phyloP scores from a whole-genome alignment of 2,329 filamentous ascomycete species.

The Cladosporium sp. region DNA sequence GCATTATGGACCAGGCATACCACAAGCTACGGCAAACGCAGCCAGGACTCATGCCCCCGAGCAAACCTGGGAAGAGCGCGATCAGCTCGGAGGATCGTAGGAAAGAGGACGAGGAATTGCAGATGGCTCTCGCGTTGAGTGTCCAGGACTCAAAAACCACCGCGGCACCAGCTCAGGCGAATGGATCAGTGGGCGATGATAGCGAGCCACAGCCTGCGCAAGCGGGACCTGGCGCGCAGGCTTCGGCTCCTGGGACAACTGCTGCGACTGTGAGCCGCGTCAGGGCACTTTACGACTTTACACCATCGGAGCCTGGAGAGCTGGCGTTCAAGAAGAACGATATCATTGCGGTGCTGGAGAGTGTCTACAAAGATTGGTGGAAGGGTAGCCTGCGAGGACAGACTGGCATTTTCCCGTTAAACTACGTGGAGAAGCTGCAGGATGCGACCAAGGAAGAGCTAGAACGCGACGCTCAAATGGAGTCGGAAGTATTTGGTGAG shows the following conservation, averaged over 20 bases:
- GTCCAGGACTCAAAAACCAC: conserved; percentile 71
- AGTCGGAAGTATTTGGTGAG: conserved; percentile 72
- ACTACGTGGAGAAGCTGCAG: conserved; percentile 96
- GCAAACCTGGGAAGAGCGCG: conserved; percentile 86
- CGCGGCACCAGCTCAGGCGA: conserved; percentile 33
- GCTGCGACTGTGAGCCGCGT: conserved; percentile 95
- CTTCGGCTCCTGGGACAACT: conserved; percentile 68
- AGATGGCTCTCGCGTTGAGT: conserved; percentile 90
- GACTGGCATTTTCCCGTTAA: conserved; percentile 95
- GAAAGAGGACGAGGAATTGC: conserved; percentile 95
- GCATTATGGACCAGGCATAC: conserved; percentile 96
- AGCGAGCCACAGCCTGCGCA: conserved; percentile 38
- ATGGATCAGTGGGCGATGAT: conserved; percentile 16
- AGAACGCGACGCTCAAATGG: conserved; percentile 94
- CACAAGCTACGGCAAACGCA: conserved; percentile 72
- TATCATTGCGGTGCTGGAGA: conserved; percentile 94
- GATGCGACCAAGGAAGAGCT: conserved; percentile 93
- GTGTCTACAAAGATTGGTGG: conserved; percentile 99
- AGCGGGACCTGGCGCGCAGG: conserved; percentile 38
- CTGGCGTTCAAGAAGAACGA: conserved; percentile 96
- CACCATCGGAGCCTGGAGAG: conserved; percentile 89
- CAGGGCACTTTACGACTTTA: conserved; percentile 89
- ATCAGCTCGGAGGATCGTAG: conserved; percentile 86
- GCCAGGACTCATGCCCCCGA: conserved; percentile 79
- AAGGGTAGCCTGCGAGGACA: conserved; percentile 90